These are phyloP conservation scores for Ehretia macrophylla DNA, from an alignment of 257 asterid genomes.

Conservation along the genomic window DNA sequence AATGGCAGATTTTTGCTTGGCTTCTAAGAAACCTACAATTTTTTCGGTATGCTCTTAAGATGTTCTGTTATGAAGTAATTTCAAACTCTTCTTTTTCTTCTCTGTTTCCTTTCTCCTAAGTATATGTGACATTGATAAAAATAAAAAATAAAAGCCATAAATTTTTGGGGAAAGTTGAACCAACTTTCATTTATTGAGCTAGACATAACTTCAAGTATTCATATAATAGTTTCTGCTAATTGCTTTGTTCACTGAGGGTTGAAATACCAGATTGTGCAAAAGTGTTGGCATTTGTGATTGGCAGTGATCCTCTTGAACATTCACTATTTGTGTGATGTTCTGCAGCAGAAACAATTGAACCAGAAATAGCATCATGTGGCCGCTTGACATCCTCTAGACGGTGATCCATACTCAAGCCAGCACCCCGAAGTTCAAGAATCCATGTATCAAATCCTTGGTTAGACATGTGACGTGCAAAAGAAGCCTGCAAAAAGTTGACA, in stretches of 20 bases:
- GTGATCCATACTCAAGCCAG: constrained; percentile 22
- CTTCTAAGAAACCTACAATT: background rate
- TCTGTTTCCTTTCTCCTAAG: background rate
- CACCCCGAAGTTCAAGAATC: constrained; percentile 31
- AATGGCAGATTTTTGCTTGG: constrained; percentile 9
- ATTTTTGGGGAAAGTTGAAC: background rate
- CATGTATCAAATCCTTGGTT: constrained; percentile 31
- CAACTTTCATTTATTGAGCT: constrained; percentile 6
- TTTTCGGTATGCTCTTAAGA: background rate
- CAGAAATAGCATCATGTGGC: background rate
- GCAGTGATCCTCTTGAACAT: constrained; percentile 2
- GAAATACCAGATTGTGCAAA: constrained; percentile 4
- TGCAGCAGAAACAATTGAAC: background rate
- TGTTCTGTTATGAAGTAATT: background rate
- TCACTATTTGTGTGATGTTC: background rate
- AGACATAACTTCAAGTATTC: constrained; percentile 1
- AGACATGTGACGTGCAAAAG: constrained; percentile 29
- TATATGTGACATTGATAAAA: background rate
- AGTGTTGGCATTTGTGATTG: background rate
- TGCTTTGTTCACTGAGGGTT: background rate
- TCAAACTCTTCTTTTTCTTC: background rate
- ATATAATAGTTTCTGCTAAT: too few species aligned
- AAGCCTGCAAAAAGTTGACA: constrained; percentile 16
- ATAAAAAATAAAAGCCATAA: background rate
- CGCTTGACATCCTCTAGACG: constrained; percentile 1